phyloP scores from a whole-genome alignment of 345 rosid genomes.

The Eucalyptus curtisii region DNA sequence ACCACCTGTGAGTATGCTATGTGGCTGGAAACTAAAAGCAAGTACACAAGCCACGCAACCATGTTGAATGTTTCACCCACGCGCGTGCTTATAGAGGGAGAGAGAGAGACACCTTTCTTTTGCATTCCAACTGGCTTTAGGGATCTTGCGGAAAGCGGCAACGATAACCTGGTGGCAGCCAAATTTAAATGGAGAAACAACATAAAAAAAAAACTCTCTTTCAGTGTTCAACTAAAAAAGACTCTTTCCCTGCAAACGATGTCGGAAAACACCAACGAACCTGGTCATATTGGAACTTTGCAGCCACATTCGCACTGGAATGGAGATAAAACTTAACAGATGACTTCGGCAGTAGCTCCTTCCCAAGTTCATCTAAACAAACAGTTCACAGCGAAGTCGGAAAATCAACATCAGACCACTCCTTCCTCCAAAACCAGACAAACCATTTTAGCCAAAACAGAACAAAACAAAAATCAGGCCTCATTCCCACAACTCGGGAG shows the following conservation, averaged over 20 bases:
- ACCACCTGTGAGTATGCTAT: neutral
- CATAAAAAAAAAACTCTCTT: neutral
- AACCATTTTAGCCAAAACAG: neutral
- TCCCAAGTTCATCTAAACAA: constrained; percentile 17
- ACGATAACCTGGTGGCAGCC: constrained; percentile 34
- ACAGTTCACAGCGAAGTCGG: neutral
- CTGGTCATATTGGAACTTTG: constrained; percentile 56
- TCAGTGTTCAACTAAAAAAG: neutral
- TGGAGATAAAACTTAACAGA: constrained; percentile 62
- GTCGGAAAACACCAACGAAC: constrained; percentile 12
- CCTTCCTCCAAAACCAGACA: neutral
- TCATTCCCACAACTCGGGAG: neutral
- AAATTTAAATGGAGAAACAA: neutral
- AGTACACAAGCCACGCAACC: neutral
- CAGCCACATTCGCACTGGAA: constrained; percentile 62
- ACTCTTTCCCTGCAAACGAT: neutral
- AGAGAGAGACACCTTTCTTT: constrained; percentile 61
- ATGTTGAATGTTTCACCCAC: neutral
- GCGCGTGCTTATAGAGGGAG: neutral
- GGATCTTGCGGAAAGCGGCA: constrained; percentile 61
- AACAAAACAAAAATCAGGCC: neutral
- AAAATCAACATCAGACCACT: neutral
- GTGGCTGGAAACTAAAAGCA: neutral
- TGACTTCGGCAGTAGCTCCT: constrained; percentile 25
- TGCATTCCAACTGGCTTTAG: constrained; percentile 81